Base-by-base conservation (phyloP, 257 asterid species). In the Ophiorrhiza pumila region DNA sequence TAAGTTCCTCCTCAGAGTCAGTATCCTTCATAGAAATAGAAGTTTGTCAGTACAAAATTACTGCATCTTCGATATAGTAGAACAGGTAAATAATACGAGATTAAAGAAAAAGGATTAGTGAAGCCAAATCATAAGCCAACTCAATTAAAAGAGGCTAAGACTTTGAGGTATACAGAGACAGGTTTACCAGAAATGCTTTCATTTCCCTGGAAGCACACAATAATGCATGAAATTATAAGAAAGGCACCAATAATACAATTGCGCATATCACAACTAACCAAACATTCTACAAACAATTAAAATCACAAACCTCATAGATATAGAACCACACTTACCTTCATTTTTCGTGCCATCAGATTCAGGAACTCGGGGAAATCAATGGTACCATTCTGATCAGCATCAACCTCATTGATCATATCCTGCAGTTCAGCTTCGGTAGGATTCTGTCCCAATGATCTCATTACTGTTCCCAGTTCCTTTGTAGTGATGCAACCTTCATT, bases 391-490 rank as follows among this genome's bases (percentile, higher is more conserved):
- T 82, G 89, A 74, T 88, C 91, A 78, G 93, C 93, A 56, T 88
- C 93, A 69, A 84, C 91, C 75, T 84, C 93, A 71, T 78, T 86
- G 79, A 86, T 83, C 88, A 85, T 85, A 73, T 87, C 88, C 71
- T 85, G 88, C 39, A 82, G 82, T 69, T 85, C 90, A 78, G 87
- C 90, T 66, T 85, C 92, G 29, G 92, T 86, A 58, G 91, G 93
- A 75, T 88, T 88, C 83, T 88, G 91, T 43, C 91, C 89, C 78
- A 88, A 79, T 43, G 91, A 88, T 77, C 93, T 88, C 93, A 88
- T 84, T 68, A 88, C 91, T 12, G 91, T 87, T 61, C 90, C 93
- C 86, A 87, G 72, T 80, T 85, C 93, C 84, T 88, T 86, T 31
- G 86, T 86, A 55, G 93, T 88, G 80, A 88, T 84, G 72, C 87